Evolutionary conservation across 208 protist genomes (phyloP).

Genomic region (Trypanosoma rangeli): DNA sequence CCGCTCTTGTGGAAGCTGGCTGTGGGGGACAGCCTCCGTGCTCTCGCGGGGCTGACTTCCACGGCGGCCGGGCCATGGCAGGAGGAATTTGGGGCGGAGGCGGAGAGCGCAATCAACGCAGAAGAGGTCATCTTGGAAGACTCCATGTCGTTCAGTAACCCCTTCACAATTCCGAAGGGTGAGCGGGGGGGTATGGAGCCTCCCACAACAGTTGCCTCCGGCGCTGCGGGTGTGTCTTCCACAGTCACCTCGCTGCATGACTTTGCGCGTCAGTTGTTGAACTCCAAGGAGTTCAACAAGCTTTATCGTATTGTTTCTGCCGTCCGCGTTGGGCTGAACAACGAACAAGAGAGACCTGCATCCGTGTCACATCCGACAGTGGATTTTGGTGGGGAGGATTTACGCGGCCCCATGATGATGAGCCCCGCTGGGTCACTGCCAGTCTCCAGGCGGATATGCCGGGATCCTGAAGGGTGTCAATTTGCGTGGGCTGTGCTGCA

Average conservation of each 20-base stretch:
- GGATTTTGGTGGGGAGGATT: too few species aligned
- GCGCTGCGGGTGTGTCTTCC: neutral
- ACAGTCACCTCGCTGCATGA: neutral
- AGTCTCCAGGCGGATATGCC: too few species aligned
- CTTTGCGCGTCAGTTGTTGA: neutral
- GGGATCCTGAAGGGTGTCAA: neutral
- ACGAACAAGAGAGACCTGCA: too few species aligned
- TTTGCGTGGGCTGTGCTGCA: neutral
- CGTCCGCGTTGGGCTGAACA: neutral
- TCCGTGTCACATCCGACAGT: too few species aligned
- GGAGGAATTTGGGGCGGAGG: neutral
- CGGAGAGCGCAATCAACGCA: neutral
- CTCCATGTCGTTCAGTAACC: too few species aligned
- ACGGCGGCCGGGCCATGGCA: neutral
- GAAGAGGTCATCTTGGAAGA: neutral
- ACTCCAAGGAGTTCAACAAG: neutral
- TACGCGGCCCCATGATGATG: too few species aligned
- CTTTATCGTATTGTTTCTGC: neutral
- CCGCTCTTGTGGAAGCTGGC: constrained; percentile 12
- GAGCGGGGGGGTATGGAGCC: too few species aligned
- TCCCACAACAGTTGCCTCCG: too few species aligned
- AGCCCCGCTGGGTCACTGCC: too few species aligned
- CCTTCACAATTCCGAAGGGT: too few species aligned
- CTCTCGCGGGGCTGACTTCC: neutral
- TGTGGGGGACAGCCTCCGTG: constrained; percentile 1